Evolutionary conservation across 768 basidiomycete genomes (phyloP).

Genomic region (Coprinopsis strossmayeri): DNA sequence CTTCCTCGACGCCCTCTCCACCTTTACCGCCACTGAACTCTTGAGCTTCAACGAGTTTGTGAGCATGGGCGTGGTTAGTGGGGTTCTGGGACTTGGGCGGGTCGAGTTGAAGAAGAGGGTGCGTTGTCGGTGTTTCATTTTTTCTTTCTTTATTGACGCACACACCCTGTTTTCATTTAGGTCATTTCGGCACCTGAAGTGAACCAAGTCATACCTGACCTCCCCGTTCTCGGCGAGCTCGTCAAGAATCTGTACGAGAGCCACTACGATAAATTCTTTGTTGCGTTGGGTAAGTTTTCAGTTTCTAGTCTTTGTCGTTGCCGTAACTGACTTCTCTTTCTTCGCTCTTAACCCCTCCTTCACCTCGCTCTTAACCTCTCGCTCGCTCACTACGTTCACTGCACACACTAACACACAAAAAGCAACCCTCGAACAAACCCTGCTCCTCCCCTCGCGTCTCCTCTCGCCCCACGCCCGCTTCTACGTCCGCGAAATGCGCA

Average conservation of each 20-base stretch:
- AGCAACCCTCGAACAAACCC: conserved; percentile 84
- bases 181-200: conserved; percentile 86
- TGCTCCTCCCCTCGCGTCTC: conserved; percentile 82
- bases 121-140: conserved; percentile 4
- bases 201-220: conserved; percentile 72
- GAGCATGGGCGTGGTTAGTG: conserved; percentile 74
- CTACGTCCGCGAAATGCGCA: conserved; percentile 95
- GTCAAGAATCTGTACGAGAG: conserved; percentile 87
- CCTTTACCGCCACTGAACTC: conserved; percentile 91
- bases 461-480: conserved; percentile 81
- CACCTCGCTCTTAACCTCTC: neutral
- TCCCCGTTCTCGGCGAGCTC: conserved; percentile 77
- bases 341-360: neutral
- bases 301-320: too few relatives aligned
- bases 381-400: neutral
- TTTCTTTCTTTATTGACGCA: neutral
- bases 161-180: conserved; percentile 27
- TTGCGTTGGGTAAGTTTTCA: conserved; percentile 61
- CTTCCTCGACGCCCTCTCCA: conserved; percentile 85
- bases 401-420: conserved; percentile 23
- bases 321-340: too few relatives aligned
- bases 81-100: conserved; percentile 66
- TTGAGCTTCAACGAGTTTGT: conserved; percentile 89
- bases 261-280: conserved; percentile 92
- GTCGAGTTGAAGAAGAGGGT: conserved; percentile 93